Evolutionary conservation across 2,329 filamentous ascomycete species (phyloP).

Genomic region (Botrytis fabae): DNA sequence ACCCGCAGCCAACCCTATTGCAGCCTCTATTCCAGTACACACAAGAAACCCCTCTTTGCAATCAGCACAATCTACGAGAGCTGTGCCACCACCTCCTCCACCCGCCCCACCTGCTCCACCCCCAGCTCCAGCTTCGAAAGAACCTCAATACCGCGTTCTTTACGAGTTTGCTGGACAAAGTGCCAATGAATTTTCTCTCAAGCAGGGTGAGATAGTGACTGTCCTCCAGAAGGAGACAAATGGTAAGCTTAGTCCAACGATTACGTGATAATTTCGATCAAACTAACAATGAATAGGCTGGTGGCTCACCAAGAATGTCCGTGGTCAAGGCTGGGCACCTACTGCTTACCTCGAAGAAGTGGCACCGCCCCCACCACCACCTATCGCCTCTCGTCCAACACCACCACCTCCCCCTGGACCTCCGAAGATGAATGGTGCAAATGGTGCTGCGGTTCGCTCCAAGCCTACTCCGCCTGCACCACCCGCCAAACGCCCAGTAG

Average conservation of each 20-base stretch:
- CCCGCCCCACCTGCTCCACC: slow-evolving; percentile 68
- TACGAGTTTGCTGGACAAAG: slow-evolving; percentile 89
- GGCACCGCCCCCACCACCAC: slow-evolving; percentile 59
- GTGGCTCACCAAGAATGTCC: slow-evolving; percentile 82
- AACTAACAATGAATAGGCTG: slow-evolving; percentile 65
- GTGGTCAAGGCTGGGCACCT: slow-evolving; percentile 87
- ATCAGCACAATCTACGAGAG: slow-evolving; percentile 47
- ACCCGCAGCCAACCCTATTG: slow-evolving; percentile 28
- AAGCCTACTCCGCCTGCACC: slow-evolving; percentile 42
- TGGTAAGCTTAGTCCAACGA: slow-evolving; percentile 57
- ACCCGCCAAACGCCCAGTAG: slow-evolving; percentile 75
- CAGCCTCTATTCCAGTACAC: slow-evolving; percentile 51
- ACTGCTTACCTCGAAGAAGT: slow-evolving; percentile 92
- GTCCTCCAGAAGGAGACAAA: slow-evolving; percentile 95
- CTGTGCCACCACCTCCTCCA: slow-evolving; percentile 50
- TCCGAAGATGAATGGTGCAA: slow-evolving; percentile 40
- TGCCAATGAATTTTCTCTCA: slow-evolving; percentile 81
- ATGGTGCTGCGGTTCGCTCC: slow-evolving; percentile 42
- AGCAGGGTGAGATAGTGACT: slow-evolving; percentile 77
- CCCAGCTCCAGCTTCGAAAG: slow-evolving; percentile 62
- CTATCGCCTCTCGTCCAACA: slow-evolving; percentile 46
- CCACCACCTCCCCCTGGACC: slow-evolving; percentile 57
- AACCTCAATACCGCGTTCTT: slow-evolving; percentile 82
- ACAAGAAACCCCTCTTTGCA: slow-evolving; percentile 49
- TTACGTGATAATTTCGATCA: slow-evolving; percentile 7